These are phyloP conservation scores for Taphrina communis DNA, from an alignment of 1,139 yeast genomes.

Conservation along the genomic window DNA sequence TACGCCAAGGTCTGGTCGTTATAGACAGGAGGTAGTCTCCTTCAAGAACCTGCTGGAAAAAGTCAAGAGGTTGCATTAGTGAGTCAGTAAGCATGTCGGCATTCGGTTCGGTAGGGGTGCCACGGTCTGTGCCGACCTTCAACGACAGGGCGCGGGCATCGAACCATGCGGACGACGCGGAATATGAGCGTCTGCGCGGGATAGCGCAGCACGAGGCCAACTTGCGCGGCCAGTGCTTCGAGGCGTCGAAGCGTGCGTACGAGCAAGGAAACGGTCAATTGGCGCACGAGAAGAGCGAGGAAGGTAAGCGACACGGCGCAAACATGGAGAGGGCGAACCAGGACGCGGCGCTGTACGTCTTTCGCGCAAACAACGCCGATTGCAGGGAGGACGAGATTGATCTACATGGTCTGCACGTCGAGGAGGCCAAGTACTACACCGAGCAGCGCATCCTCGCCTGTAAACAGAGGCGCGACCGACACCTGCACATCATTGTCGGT, in stretches of 20 bases:
- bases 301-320: conserved; percentile 52
- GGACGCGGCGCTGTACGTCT: conserved; percentile 89
- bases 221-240: conserved; percentile 61
- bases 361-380: conserved; percentile 84
- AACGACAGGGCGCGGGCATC: conserved; percentile 20
- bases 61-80: neutral
- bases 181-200: conserved; percentile 68
- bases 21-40: no score
- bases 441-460: conserved; percentile 75
- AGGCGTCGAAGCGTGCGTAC: conserved; percentile 45
- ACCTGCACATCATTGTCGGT: conserved; percentile 74
- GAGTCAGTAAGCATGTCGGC: conserved; percentile 18
- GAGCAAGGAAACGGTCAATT: conserved; percentile 29
- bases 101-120: conserved; percentile 27
- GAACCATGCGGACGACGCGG: conserved; percentile 42
- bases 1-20: no score
- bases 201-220: conserved; percentile 72
- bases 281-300: conserved; percentile 37
- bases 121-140: conserved; percentile 35
- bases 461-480: conserved; percentile 63
- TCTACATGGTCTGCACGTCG: conserved; percentile 86
- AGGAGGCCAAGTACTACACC: conserved; percentile 80
- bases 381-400: conserved; percentile 85
- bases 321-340: conserved; percentile 72
- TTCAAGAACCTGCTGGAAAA: neutral